Evolutionary conservation across 768 basidiomycete species (phyloP), one percentile per base, ranked within the genome.

Genomic region (Lactarius sanguifluus): DNA sequence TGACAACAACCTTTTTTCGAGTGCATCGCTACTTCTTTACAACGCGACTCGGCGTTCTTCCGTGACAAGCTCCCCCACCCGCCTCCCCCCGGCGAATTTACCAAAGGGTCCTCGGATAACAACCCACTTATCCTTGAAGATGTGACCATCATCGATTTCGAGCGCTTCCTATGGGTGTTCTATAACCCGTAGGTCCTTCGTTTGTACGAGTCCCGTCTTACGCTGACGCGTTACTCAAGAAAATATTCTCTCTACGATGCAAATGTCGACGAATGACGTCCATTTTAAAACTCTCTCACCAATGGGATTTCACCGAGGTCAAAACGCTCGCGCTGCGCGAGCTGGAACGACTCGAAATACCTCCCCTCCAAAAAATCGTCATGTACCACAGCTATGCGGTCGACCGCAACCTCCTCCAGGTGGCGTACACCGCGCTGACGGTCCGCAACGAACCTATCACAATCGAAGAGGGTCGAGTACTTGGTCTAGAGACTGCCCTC

Each of bases 21-120:
- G 80, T 89, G 0, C 88, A 89, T 66, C 79, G 83, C 0, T 86
- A 83, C 62, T 88, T 89, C 57, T 88, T 90, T 57, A 81, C 81
- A 30, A n/a, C 78, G 88, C 2, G 86, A 90, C 59, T 88, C 86
- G 0, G 38, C 66, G 60, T 36, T 71, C 61, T 67, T 77, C 68
- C 63, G 69, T 57, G 47, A 72, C 67, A 64, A 69, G 67, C 59
- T 75, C 62, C 67, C 72, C 52, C 64, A 71, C 69, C 64, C 75
- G 25, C 32, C 70, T 28, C 28, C 72, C 30, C 25, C 62, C 43
- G 67, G 76, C 55, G 68, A 69, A 16, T 34, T 57, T 5, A 54
- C 66, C 30, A 72, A 73, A 50, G 77, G 77, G 0, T 57, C 59
- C 1, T 70, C 74, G 28, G 76, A 78, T 47, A 63, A 38, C 25